These are phyloP conservation scores for Viola pubescens DNA, from an alignment of 441 rosid genomes.

Conservation along the genomic window DNA sequence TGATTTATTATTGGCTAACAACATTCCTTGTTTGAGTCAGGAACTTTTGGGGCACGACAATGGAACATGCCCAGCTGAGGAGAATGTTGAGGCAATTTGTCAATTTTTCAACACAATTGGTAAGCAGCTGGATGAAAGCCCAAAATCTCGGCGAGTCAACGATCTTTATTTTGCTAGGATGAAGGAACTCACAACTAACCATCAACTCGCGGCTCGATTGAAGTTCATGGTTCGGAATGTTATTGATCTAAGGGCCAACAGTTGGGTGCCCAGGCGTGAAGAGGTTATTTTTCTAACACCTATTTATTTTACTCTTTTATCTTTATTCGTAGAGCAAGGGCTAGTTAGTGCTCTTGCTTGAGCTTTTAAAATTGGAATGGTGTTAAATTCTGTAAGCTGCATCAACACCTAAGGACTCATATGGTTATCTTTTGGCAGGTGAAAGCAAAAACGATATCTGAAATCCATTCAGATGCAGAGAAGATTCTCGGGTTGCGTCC, in stretches of 20 bases:
- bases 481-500: constrained; percentile 73
- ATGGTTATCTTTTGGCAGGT: constrained; percentile 28
- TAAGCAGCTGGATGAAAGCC: constrained; percentile 60
- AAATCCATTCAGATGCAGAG: constrained; percentile 74
- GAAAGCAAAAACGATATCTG: constrained; percentile 67
- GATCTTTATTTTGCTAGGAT: constrained; percentile 43
- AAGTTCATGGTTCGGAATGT: constrained; percentile 61
- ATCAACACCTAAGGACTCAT: not conserved
- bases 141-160: constrained; percentile 46
- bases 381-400: not conserved
- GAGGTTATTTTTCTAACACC: constrained; percentile 34
- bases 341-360: not conserved
- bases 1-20: not conserved
- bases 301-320: not conserved
- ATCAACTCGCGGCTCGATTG: constrained; percentile 52
- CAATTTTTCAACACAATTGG: constrained; percentile 65
- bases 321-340: not conserved
- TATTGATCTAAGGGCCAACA: constrained; percentile 53
- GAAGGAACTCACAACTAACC: constrained; percentile 45
- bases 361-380: not conserved
- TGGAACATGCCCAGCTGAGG: constrained; percentile 51
- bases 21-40: constrained; percentile 20
- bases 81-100: constrained; percentile 71
- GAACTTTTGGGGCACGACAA: constrained; percentile 53
- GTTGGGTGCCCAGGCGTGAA: constrained; percentile 75